Evolutionary conservation across 768 basidiomycete genomes (phyloP).

Genomic region (Paxillus ammoniavirescens): DNA sequence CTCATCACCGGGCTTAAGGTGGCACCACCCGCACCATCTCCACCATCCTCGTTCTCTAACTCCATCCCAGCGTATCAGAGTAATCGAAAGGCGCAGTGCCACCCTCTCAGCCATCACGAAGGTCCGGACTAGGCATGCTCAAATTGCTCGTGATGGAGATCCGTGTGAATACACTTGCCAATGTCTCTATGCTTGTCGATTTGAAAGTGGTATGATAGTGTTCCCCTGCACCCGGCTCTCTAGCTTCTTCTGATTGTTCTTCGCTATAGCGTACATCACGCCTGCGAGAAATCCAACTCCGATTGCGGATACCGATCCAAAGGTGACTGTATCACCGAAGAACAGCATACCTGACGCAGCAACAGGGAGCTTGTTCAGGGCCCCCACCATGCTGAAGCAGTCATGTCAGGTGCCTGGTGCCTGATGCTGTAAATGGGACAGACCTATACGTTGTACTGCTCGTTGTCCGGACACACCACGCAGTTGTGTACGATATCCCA

Average conservation of each 20-base stretch:
- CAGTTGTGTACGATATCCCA: conserved; percentile 96
- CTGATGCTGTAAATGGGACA: conserved; percentile 12
- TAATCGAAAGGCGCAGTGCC: no score
- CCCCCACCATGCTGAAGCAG: conserved; percentile 85
- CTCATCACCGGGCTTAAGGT: conserved; percentile 31
- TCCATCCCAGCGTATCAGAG: conserved; percentile 7
- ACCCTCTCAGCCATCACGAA: no score
- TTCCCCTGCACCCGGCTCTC: conserved; percentile 56
- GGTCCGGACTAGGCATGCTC: no score
- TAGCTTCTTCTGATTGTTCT: conserved; percentile 85
- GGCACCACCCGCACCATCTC: conserved; percentile 30
- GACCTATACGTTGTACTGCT: conserved; percentile 98
- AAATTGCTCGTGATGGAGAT: conserved; percentile 2
- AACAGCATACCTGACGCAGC: conserved; percentile 99
- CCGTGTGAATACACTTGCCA: conserved; percentile 1
- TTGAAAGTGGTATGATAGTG: conserved; percentile 60
- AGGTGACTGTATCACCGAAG: conserved; percentile 87
- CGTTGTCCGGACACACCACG: conserved; percentile 96
- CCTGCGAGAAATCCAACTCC: conserved; percentile 89
- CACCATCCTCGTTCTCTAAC: conserved; percentile 14
- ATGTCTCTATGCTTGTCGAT: conserved; percentile 40
- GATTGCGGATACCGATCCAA: conserved; percentile 88
- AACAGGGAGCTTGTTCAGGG: conserved; percentile 95
- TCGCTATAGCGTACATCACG: conserved; percentile 88
- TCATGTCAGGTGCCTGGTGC: conserved; percentile 7